Percentiles rank a stretch among this genome's conserved stretches.
Evolutionary conservation across 768 basidiomycete genomes (phyloP).

Genomic region (Mycena leptocephala): DNA sequence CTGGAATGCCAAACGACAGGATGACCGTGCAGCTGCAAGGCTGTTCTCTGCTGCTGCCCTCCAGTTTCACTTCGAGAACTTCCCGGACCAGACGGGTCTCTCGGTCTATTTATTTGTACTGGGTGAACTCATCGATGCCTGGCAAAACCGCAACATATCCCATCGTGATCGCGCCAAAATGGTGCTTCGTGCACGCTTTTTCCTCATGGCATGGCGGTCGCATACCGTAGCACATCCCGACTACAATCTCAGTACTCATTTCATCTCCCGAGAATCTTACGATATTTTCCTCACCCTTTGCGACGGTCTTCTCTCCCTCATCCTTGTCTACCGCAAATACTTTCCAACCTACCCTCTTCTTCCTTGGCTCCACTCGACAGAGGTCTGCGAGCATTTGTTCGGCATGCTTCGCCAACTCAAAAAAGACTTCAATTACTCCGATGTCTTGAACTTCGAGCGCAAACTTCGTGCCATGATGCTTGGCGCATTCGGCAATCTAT

Average conservation of each 20-base stretch:
- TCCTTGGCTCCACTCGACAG: slow-evolving; percentile 52
- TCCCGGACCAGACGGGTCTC: slow-evolving; percentile 20
- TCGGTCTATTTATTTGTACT: slow-evolving; percentile 50
- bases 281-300: slow-evolving; percentile 43
- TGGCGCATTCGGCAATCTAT: slow-evolving; percentile 22
- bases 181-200: slow-evolving; percentile 39
- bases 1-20: too few species aligned
- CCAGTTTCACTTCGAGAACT: slow-evolving; percentile 32
- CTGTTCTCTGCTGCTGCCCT: slow-evolving; percentile 50
- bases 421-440: slow-evolving; percentile 41
- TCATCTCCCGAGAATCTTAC: slow-evolving; percentile 41
- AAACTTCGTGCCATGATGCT: slow-evolving; percentile 37
- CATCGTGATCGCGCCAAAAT: slow-evolving; percentile 42
- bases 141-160: slow-evolving; percentile 43
- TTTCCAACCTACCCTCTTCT: slow-evolving; percentile 39
- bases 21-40: slow-evolving; percentile 53
- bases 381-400: slow-evolving; percentile 49
- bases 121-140: slow-evolving; percentile 47
- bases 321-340: slow-evolving; percentile 38
- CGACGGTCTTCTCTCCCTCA: slow-evolving; percentile 38
- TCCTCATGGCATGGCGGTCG: slow-evolving; percentile 43
- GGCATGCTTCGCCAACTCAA: too few species aligned
- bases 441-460: slow-evolving; percentile 37
- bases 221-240: slow-evolving; percentile 36
- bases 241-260: slow-evolving; percentile 39